A percentile compares a stretch with the other conserved stretches of the same genome.
Conservation (phyloP, 176 grass and related monocot genomes). For the Raddia guianensis region DNA sequence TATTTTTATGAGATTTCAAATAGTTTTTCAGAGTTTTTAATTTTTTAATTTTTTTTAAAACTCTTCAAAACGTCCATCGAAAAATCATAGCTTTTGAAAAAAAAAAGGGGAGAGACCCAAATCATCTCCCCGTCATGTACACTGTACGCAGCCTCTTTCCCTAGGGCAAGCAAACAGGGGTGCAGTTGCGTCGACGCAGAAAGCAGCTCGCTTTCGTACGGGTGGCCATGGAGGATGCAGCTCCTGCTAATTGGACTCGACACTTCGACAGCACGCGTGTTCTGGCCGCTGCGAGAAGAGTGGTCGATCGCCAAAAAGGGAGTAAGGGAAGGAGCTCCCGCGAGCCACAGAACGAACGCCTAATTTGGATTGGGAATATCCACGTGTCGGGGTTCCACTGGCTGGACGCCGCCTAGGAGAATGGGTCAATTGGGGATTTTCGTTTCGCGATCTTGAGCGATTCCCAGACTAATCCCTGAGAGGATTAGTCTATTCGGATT, state of each 20-base stretch:
- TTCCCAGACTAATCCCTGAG: constrained; percentile 32
- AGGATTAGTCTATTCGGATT: background rate
- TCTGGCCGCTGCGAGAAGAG: constrained; percentile 33
- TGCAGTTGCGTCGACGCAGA: constrained; percentile 7
- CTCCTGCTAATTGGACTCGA: background rate
- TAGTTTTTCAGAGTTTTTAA: too few relatives aligned
- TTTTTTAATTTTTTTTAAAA: too few relatives aligned
- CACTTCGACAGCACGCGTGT: constrained; percentile 26
- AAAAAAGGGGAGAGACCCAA: background rate
- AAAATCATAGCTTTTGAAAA: too few relatives aligned
- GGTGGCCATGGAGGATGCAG: constrained; percentile 26
- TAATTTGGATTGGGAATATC: constrained; percentile 20
- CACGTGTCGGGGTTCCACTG: constrained; percentile 24
- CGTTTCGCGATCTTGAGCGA: constrained; percentile 29
- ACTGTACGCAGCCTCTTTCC: background rate
- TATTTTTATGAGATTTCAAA: too few relatives aligned
- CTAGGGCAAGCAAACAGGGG: background rate
- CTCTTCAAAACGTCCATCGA: too few relatives aligned
- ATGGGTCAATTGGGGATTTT: constrained; percentile 1
- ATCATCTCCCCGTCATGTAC: background rate
- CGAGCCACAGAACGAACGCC: constrained; percentile 7
- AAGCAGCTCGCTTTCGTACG: constrained; percentile 10
- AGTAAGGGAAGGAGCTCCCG: background rate
- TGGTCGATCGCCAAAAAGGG: constrained; percentile 14
- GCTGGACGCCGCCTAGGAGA: background rate